Evolutionary conservation across 345 rosid genomes (phyloP), one percentile per base, ranked within the genome.

Genomic region (Abelmoschus esculentus): DNA sequence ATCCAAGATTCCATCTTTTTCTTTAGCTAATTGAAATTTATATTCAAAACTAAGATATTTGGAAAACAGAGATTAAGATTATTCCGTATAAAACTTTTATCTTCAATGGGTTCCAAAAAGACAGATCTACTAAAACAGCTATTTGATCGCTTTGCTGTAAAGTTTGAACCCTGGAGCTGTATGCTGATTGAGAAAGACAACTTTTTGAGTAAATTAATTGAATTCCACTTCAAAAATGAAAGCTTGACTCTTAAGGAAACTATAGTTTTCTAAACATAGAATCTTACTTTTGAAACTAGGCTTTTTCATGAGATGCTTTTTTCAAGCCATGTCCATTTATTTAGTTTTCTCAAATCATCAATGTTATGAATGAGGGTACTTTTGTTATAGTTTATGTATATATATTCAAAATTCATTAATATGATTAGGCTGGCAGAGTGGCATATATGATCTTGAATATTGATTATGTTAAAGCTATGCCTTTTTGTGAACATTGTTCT

Each of bases 241-340:
- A 64, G 22, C 53, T 19, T 14, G 53, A 12, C 12, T 22, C 32
- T 10, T 11, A 63, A 63, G 67, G 14, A 40, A 63, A 44, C 14
- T 7, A 66, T 44, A 18, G 3, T 42, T 19, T 19, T 40, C 67
- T 42, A 42, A 44, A 63, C 12, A 18, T 63, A 64, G 53, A 12
- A 64, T 22, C 68, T 44, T 64, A 53, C 40, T 66, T 65, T 6
- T 66, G 69, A 28, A 17, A 47, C 2, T 22, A 64, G 17, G 69
- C 14, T 46, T 64, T 64, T 64, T 3, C 53, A 44, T 26, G 36
- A 34, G 54, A 46, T 65, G 36, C 36, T 44, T 44, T 9, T 55
- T 52, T 53, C 29, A 1, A 32, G n/a, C 49, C 55, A 47, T 14
- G 18, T 28, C 8, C 55, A 28, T 4, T 32, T 32, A 17, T 73